phyloP scores from a whole-genome alignment of 1,284 basidiomycete species.

The Phellopilus nigrolimitatus region DNA sequence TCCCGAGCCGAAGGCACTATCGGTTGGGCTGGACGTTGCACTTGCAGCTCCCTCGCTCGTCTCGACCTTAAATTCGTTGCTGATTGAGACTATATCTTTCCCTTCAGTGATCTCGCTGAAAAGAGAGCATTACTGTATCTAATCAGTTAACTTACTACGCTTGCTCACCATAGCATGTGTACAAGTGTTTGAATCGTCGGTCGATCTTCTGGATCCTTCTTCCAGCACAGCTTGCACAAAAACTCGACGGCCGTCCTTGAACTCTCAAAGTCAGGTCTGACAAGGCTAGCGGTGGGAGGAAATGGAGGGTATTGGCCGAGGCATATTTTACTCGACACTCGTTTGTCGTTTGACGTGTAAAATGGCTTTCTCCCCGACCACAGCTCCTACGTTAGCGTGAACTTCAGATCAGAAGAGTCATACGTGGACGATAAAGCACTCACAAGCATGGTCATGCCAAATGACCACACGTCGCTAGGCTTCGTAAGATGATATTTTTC shows the following conservation, averaged over 20 bases:
- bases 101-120: neutral
- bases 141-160: neutral
- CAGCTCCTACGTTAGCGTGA: neutral
- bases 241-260: neutral
- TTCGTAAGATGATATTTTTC: neutral
- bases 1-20: too few species aligned
- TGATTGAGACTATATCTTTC: too few species aligned
- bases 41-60: too few species aligned
- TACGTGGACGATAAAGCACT: neutral
- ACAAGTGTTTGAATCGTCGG: neutral
- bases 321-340: neutral
- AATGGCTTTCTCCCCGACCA: neutral
- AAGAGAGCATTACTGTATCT: neutral
- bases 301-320: neutral
- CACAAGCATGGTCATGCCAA: slow-evolving; percentile 9
- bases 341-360: neutral
- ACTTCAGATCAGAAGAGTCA: neutral
- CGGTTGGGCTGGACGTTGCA: too few species aligned
- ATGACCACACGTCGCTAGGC: slow-evolving; percentile 5
- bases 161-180: neutral
- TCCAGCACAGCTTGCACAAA: slow-evolving; percentile 9
- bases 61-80: too few species aligned
- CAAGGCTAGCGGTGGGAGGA: neutral
- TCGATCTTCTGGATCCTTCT: neutral
- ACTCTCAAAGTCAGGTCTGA: neutral